A percentile compares a stretch with the other conserved stretches of the same genome.
Evolutionary conservation across 805 yeast species (phyloP).

Genomic region (Ogataea ramenticola): DNA sequence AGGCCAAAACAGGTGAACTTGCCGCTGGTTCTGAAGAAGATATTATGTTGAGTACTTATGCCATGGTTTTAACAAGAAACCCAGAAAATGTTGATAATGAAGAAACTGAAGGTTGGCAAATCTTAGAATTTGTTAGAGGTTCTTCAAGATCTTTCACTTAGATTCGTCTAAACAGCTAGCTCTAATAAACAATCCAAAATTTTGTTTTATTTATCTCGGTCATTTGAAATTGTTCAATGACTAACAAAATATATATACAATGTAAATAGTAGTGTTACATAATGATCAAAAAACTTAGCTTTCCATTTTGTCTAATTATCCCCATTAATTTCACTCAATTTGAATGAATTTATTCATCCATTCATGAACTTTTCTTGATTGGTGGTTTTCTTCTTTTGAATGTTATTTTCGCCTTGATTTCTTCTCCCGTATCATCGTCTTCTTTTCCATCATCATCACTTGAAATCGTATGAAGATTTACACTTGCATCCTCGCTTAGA

Average conservation of each 20-base stretch:
- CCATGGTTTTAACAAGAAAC: slow-evolving; percentile 88
- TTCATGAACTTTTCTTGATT: too few species aligned
- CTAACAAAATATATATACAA: background rate
- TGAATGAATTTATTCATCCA: too few species aligned
- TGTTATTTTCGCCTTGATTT: slow-evolving; percentile 1
- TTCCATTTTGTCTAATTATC: too few species aligned
- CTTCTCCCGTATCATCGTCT: slow-evolving; percentile 5
- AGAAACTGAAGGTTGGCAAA: slow-evolving; percentile 96
- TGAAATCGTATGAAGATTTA: too few species aligned
- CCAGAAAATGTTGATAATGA: slow-evolving; percentile 87
- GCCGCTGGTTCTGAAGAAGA: slow-evolving; percentile 96
- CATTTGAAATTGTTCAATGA: too few species aligned
- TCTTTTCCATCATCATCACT: slow-evolving; percentile 7
- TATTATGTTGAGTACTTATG: slow-evolving; percentile 88
- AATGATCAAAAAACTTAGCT: background rate
- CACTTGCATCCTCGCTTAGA: too few species aligned
- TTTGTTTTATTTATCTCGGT: too few species aligned
- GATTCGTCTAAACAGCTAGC: background rate
- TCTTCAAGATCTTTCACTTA: slow-evolving; percentile 77
- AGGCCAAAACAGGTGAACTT: slow-evolving; percentile 84
- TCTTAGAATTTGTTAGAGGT: slow-evolving; percentile 89
- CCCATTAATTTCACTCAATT: too few species aligned
- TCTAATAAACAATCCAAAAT: background rate
- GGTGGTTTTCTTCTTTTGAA: slow-evolving; percentile 12
- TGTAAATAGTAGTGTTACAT: background rate